These are phyloP conservation scores for Tolypocladium guangdongense DNA, from an alignment of 2,329 filamentous ascomycete genomes.

Conservation along the genomic window DNA sequence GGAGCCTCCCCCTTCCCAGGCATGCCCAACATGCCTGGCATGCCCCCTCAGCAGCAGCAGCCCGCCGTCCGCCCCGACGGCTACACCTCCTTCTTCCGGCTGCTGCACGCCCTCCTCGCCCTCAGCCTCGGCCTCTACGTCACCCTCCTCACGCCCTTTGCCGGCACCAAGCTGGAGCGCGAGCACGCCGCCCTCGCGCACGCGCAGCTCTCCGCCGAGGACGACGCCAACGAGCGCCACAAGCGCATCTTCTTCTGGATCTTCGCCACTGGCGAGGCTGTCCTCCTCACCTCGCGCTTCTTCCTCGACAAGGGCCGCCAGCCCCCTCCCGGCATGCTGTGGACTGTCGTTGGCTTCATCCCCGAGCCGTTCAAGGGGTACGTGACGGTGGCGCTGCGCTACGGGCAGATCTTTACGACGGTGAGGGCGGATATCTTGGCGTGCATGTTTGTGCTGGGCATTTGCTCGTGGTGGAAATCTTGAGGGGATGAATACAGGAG, in stretches of 20 bases:
- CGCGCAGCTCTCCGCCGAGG: slow-evolving; percentile 12
- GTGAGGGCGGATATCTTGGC: slow-evolving; percentile 65
- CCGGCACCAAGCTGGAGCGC: slow-evolving; percentile 52
- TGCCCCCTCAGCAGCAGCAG: slow-evolving; percentile 21
- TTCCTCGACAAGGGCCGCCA: slow-evolving; percentile 53
- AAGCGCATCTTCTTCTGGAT: slow-evolving; percentile 55
- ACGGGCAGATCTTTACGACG: slow-evolving; percentile 60
- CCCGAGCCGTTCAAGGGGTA: slow-evolving; percentile 54
- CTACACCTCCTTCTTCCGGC: slow-evolving; percentile 51
- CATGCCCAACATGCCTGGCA: slow-evolving; percentile 17
- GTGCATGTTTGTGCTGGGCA: slow-evolving; percentile 64
- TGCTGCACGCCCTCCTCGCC: slow-evolving; percentile 64
- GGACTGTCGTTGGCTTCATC: slow-evolving; percentile 52
- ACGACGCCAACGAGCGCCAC: slow-evolving; percentile 19
- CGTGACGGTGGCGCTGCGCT: slow-evolving; percentile 49
- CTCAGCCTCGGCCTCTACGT: slow-evolving; percentile 62
- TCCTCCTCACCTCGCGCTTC: slow-evolving; percentile 61
- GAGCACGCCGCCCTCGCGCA: slow-evolving; percentile 26
- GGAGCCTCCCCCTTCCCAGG: slow-evolving; percentile 25
- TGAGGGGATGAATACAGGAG: slow-evolving; percentile 3
- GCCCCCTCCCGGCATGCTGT: slow-evolving; percentile 50
- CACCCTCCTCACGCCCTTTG: slow-evolving; percentile 55
- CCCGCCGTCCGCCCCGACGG: slow-evolving; percentile 19
- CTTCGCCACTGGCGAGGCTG: slow-evolving; percentile 67
- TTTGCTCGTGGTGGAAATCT: slow-evolving; percentile 32